phyloP scores from a whole-genome alignment of 352 stramenopile genomes.

The Globisporangium irregulare region DNA sequence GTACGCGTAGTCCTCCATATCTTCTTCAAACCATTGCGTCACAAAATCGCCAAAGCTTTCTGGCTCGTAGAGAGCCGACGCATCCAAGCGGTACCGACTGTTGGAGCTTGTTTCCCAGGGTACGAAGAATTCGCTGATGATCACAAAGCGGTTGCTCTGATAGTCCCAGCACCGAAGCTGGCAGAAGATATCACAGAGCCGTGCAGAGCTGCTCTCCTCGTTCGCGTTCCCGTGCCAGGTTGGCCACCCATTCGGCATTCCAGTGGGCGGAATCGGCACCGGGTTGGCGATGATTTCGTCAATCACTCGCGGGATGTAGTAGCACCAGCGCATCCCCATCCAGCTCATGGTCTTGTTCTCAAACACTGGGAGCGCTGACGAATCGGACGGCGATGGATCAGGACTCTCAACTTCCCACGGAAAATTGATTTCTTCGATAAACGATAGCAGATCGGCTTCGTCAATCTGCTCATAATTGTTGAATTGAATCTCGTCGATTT shows the following conservation, averaged over 20 bases:
- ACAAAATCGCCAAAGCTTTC: constrained; percentile 70
- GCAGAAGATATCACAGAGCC: constrained; percentile 72
- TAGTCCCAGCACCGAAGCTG: constrained; percentile 72
- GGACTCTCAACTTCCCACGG: constrained; percentile 41
- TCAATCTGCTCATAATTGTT: constrained; percentile 21
- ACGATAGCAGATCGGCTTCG: constrained; percentile 31
- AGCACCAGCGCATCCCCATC: constrained; percentile 82
- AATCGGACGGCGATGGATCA: constrained; percentile 17
- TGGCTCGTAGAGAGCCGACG: constrained; percentile 30
- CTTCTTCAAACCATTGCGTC: constrained; percentile 69
- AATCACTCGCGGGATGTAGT: constrained; percentile 64
- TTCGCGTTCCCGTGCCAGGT: constrained; percentile 40
- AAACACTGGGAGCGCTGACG: constrained; percentile 22
- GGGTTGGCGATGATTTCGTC: constrained; percentile 45
- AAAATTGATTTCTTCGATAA: constrained; percentile 54
- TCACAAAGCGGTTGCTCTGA: constrained; percentile 41
- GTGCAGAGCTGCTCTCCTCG: constrained; percentile 21
- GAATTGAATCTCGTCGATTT: constrained; percentile 27
- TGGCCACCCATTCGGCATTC: constrained; percentile 60
- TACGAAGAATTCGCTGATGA: constrained; percentile 64
- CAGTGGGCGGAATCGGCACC: constrained; percentile 59
- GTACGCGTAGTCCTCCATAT: constrained; percentile 47
- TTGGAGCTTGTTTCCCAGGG: constrained; percentile 51
- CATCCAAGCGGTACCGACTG: constrained; percentile 13
- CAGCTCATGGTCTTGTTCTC: constrained; percentile 60